A percentile compares a stretch with the other conserved stretches of the same genome.
Evolutionary conservation across 2,329 filamentous ascomycete species (phyloP).

Genomic region (Colletotrichum gigasporum): DNA sequence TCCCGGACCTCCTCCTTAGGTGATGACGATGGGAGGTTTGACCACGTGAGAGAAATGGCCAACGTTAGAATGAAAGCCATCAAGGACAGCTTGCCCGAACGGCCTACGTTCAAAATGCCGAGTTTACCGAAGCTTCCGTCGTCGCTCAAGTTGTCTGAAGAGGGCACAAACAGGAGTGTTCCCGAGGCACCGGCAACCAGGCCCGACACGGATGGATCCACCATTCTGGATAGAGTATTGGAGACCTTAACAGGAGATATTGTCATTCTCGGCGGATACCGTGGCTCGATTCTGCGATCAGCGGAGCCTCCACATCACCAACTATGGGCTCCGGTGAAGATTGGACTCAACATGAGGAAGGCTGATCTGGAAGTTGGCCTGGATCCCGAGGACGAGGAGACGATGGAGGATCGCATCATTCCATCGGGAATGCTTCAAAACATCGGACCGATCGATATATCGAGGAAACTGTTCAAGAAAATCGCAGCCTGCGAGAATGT

Average conservation of each 20-base stretch:
- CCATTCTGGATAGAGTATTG: conserved; percentile 63
- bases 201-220: conserved; percentile 31
- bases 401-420: conserved; percentile 84
- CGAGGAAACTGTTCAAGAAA: conserved; percentile 81
- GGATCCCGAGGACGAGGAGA: conserved; percentile 82
- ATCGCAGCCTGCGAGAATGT: conserved; percentile 79
- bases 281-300: conserved; percentile 88
- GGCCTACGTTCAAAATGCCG: conserved; percentile 78
- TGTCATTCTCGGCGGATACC: conserved; percentile 89
- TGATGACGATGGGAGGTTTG: conserved; percentile 79
- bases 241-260: conserved; percentile 82
- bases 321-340: conserved; percentile 93
- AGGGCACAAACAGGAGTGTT: conserved; percentile 27
- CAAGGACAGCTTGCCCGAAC: conserved; percentile 84
- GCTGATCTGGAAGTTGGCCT: conserved; percentile 91
- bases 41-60: conserved; percentile 82
- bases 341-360: conserved; percentile 89
- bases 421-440: conserved; percentile 90
- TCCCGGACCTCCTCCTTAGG: conserved; percentile 86
- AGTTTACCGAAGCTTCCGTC: conserved; percentile 64
- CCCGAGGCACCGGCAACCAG: conserved; percentile 36
- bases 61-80: conserved; percentile 92
- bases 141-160: conserved; percentile 38
- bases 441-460: conserved; percentile 92
- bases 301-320: conserved; percentile 85